Conservation (phyloP, 805 yeast genomes). For the Lipomyces oligophaga region DNA sequence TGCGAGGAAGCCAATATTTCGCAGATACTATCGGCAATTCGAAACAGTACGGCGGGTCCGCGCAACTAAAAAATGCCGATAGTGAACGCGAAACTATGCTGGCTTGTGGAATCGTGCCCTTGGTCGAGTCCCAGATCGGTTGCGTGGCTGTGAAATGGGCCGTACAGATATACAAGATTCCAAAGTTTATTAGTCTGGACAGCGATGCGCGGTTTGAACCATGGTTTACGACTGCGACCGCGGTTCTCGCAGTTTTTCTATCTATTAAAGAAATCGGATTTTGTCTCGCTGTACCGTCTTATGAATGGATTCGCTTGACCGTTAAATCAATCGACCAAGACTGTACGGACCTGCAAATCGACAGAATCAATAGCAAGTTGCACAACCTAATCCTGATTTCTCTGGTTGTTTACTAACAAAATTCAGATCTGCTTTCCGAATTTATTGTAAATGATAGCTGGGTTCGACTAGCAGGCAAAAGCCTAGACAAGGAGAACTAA, state of each 20-base stretch:
- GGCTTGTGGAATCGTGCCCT: constrained; percentile 14
- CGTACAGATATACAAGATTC: constrained; percentile 4
- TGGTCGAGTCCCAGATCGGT: constrained; percentile 10
- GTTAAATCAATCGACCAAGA: too few species aligned
- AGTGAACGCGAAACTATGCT: constrained; percentile 8
- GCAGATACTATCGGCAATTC: constrained; percentile 3
- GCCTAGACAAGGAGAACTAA: neutral
- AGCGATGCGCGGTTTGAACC: neutral
- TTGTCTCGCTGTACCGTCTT: neutral
- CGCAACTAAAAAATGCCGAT: neutral
- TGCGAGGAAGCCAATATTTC: constrained; percentile 11
- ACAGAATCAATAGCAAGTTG: too few species aligned
- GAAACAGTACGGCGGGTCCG: constrained; percentile 1
- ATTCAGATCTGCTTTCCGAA: too few species aligned
- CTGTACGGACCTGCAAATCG: too few species aligned
- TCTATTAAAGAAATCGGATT: constrained; percentile 4
- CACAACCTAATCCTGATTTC: too few species aligned
- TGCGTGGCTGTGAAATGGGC: constrained; percentile 3
- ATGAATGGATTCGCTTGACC: neutral
- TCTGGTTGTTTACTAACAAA: too few species aligned
- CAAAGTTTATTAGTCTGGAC: too few species aligned
- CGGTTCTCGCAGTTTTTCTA: constrained; percentile 16
- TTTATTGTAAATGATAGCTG: too few species aligned
- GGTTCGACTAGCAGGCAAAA: too few species aligned
- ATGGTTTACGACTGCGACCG: neutral